Evolutionary conservation across 176 grass and related monocot species (phyloP).

Genomic region (Tillandsia fasciculata): DNA sequence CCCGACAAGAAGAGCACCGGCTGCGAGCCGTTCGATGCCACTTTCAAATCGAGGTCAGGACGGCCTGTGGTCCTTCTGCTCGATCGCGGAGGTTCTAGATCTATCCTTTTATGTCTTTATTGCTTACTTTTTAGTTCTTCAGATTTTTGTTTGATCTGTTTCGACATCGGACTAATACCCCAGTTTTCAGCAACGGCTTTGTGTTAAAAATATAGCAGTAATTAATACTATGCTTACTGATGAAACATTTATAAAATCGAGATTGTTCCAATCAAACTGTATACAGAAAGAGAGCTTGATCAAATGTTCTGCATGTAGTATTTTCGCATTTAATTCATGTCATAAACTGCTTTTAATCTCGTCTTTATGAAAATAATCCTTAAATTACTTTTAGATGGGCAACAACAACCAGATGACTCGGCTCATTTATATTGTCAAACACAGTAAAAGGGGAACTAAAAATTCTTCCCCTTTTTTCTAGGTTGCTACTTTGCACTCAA

Average conservation of each 20-base stretch:
- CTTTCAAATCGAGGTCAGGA: constrained; percentile 41
- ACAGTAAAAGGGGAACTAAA: neutral
- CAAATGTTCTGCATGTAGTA: neutral
- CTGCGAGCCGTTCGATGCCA: constrained; percentile 31
- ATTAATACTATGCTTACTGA: too few species aligned
- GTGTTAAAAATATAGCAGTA: too few species aligned
- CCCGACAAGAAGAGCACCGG: constrained; percentile 35
- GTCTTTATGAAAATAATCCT: neutral
- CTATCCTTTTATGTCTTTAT: neutral
- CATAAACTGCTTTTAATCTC: neutral
- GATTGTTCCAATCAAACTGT: too few species aligned
- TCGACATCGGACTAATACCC: neutral
- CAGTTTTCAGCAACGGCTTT: too few species aligned
- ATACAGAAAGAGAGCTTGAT: neutral
- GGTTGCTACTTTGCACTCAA: constrained; percentile 93
- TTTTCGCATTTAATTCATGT: neutral
- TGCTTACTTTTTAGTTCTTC: neutral
- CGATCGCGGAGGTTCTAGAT: constrained; percentile 63
- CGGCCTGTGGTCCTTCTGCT: constrained; percentile 73
- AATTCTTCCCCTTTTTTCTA: constrained; percentile 12
- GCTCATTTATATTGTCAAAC: too few species aligned
- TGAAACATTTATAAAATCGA: too few species aligned
- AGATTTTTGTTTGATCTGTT: constrained; percentile 3
- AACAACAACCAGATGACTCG: neutral
- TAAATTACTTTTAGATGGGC: neutral